Conservation (phyloP, 345 rosid species). For the Populus tremula region DNA sequence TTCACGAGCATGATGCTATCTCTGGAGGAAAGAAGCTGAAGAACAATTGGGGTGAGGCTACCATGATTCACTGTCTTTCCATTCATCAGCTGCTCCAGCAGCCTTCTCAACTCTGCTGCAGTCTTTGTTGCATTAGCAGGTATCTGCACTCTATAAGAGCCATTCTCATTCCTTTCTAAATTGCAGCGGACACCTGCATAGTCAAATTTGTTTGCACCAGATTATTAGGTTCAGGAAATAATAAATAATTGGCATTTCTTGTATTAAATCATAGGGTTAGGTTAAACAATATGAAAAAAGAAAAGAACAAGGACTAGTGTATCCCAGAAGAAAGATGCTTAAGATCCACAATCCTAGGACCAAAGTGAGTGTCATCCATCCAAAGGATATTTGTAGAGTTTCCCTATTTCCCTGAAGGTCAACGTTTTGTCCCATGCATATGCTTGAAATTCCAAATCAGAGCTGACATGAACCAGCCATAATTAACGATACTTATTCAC, state of each 20-base stretch:
- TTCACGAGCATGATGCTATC: slow-evolving; percentile 55
- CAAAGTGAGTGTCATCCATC: no score
- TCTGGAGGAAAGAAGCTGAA: slow-evolving; percentile 61
- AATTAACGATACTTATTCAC: no score
- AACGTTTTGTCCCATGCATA: no score
- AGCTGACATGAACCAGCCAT: no score
- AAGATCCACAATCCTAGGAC: no score
- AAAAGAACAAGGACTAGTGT: not conserved
- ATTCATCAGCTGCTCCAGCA: slow-evolving; percentile 71
- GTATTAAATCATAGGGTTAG: not conserved
- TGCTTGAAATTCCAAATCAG: no score
- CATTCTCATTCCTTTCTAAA: slow-evolving; percentile 41
- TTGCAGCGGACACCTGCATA: slow-evolving; percentile 51
- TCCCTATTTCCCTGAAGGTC: no score
- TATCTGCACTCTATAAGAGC: slow-evolving; percentile 57
- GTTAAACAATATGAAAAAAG: not conserved
- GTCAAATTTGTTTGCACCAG: not conserved
- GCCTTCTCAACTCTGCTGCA: slow-evolving; percentile 67
- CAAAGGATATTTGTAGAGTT: no score
- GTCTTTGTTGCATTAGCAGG: slow-evolving; percentile 70
- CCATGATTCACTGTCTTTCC: slow-evolving; percentile 57
- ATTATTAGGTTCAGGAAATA: not conserved
- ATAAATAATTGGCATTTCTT: not conserved
- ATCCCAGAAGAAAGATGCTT: no score
- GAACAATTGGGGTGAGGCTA: slow-evolving; percentile 46